These are phyloP conservation scores for Globisporangium uncinulatum DNA, from an alignment of 352 stramenopile genomes.

Conservation along the genomic window DNA sequence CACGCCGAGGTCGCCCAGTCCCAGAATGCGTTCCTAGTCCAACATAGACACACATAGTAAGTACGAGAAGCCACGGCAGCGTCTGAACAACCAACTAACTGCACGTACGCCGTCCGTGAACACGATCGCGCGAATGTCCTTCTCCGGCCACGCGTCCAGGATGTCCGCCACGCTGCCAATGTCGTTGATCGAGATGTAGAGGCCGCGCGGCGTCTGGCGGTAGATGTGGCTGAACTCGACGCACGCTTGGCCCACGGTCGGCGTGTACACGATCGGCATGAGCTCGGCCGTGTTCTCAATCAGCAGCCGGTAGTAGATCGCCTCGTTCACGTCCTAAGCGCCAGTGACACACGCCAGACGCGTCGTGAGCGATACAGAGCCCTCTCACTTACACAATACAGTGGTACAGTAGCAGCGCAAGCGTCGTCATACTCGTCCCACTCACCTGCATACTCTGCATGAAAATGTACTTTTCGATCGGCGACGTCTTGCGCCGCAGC, in stretches of 20 bases:
- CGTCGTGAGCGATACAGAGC: no score
- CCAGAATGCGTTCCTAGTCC: constrained; percentile 89
- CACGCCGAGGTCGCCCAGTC: constrained; percentile 94
- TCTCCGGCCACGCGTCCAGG: constrained; percentile 94
- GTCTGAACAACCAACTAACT: no score
- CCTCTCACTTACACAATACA: no score
- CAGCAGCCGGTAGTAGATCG: constrained; percentile 91
- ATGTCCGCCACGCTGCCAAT: constrained; percentile 83
- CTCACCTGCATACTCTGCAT: constrained; percentile 87
- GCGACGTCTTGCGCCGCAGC: constrained; percentile 77
- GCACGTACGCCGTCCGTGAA: constrained; percentile 91
- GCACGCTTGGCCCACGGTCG: constrained; percentile 92
- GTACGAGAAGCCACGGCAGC: no score
- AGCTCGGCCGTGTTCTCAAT: constrained; percentile 88
- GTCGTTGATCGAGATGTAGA: constrained; percentile 91
- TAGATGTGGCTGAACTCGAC: constrained; percentile 91
- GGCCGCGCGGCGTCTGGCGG: constrained; percentile 80
- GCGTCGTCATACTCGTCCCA: constrained; percentile 5
- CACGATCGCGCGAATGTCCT: constrained; percentile 95
- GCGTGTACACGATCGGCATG: constrained; percentile 97
- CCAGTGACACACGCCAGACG: no score
- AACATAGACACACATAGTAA: no score
- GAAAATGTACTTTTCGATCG: constrained; percentile 93
- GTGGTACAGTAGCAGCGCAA: not conserved
- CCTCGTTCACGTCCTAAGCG: constrained; percentile 87